A percentile compares a stretch with the other conserved stretches of the same genome.
Conservation (phyloP, 31 red algal genomes). For the Asparagopsis taxiformis region DNA sequence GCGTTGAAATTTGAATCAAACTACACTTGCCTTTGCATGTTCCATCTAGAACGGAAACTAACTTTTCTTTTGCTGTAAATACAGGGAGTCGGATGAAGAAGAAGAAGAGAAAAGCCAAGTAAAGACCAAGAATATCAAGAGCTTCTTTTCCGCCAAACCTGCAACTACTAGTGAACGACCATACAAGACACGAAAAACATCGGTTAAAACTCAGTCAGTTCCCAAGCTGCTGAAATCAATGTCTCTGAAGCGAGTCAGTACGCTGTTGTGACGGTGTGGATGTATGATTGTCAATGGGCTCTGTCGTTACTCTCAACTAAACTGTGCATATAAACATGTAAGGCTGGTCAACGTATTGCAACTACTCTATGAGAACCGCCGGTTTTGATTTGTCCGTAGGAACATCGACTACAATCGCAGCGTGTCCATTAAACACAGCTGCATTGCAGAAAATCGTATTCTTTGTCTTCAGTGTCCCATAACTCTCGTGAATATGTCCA, state of each 20-base stretch:
- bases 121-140: conserved; percentile 65
- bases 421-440: conserved; percentile 51
- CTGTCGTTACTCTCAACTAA: too few relatives aligned
- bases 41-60: neutral
- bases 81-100: conserved; percentile 53
- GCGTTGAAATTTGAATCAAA: neutral
- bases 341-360: too few relatives aligned
- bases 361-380: conserved; percentile 1
- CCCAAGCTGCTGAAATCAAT: conserved; percentile 36
- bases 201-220: conserved; percentile 1
- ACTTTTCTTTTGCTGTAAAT: neutral
- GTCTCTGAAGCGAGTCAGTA: conserved; percentile 19
- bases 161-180: neutral
- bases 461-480: conserved; percentile 28
- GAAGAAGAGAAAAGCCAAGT: conserved; percentile 21
- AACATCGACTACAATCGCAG: conserved; percentile 52
- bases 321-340: too few relatives aligned
- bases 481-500: conserved; percentile 68
- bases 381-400: conserved; percentile 29
- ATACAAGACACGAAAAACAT: conserved; percentile 24
- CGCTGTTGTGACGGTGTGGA: conserved; percentile 27
- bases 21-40: neutral
- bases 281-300: too few relatives aligned
- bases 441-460: conserved; percentile 57
- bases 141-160: conserved; percentile 41